Conservation (phyloP, 306 rosid genomes). For the Prunus mira region DNA sequence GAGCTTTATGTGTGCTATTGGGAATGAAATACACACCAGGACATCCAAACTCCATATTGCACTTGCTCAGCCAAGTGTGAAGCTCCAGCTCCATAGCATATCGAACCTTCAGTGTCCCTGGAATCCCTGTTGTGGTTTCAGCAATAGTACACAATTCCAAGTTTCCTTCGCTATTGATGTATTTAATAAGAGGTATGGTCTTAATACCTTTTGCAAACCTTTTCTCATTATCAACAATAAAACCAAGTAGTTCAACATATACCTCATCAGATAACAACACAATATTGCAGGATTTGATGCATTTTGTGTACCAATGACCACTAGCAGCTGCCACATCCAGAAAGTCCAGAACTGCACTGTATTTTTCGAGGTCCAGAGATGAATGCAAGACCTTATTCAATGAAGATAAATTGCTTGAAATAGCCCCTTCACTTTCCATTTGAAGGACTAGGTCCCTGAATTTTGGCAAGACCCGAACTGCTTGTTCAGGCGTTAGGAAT, state of each 20-base stretch:
- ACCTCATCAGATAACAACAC: conserved; percentile 7
- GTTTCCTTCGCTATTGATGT: conserved; percentile 8
- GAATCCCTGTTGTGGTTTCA: not conserved
- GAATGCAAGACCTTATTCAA: conserved; percentile 12
- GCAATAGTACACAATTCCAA: not conserved
- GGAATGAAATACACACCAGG: not conserved
- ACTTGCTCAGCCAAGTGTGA: conserved; percentile 15
- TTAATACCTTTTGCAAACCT: not conserved
- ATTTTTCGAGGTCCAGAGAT: not conserved
- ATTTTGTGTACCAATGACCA: conserved; percentile 8
- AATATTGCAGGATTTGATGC: conserved; percentile 1
- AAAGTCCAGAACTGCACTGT: conserved; percentile 4
- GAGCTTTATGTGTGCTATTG: not conserved
- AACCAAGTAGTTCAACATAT: conserved; percentile 19
- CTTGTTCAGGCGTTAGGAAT: not conserved
- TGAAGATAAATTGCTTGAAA: not conserved
- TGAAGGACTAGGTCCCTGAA: conserved; percentile 8
- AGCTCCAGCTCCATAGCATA: conserved; percentile 4
- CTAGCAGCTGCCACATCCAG: not conserved
- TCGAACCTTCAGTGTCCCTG: not conserved
- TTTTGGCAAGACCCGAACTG: conserved; percentile 4
- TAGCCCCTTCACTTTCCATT: not conserved
- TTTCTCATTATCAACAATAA: conserved; percentile 4
- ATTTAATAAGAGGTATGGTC: not conserved
- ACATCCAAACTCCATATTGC: conserved; percentile 16